Evolutionary conservation across 2,329 filamentous ascomycete species (phyloP), one percentile per base, ranked within the genome.

Genomic region (Verticillium alfalfae): DNA sequence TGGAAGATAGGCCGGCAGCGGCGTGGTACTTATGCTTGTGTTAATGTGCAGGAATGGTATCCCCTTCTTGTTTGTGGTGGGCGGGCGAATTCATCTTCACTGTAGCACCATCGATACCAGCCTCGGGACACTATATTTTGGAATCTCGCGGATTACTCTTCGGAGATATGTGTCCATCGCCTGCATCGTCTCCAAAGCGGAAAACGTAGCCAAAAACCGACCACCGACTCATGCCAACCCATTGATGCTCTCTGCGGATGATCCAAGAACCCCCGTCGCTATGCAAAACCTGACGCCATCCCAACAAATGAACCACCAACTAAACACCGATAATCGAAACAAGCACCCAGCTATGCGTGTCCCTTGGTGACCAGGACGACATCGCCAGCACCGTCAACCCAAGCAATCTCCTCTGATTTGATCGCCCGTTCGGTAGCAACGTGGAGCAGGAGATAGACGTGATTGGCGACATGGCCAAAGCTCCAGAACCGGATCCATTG

Each of bases 361-460:
- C 64, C 64, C 26, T 62, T 57, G 15, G 61, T 66, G 12, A 82
- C 75, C 5, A 78, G 63, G 4, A 79, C 72, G 9, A 90, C 75
- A 41, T 82, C 69, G 1, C 87, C 87, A 1, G 81, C 80, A 0
- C 81, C 85, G 72, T 88, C 92, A 59, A 88, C 74, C 91, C 92
- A 96, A 57, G 76, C 76, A 15, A 85, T 78, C 0, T 83, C 83
- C 9, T 83, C 83, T 7, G 77, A 78, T 62, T 83, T 81, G 16
- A 93, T 74, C 63, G 81, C 80, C 37, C 88, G 81, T 61, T 84
- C 80, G 67, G 88, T 94, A 0, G 87, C 89, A 15, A 93, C 75
- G 70, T 90, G 94, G 0, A 96, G 73, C 45, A 93, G 72, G 4
- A 95, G 74, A 72, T 92, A 96, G 38, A 91, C 81, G 68, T 96